Percentiles rank a stretch among this genome's conserved stretches.
Evolutionary conservation across 2,329 filamentous ascomycete species (phyloP).

Genomic region (Phialophora tarda): DNA sequence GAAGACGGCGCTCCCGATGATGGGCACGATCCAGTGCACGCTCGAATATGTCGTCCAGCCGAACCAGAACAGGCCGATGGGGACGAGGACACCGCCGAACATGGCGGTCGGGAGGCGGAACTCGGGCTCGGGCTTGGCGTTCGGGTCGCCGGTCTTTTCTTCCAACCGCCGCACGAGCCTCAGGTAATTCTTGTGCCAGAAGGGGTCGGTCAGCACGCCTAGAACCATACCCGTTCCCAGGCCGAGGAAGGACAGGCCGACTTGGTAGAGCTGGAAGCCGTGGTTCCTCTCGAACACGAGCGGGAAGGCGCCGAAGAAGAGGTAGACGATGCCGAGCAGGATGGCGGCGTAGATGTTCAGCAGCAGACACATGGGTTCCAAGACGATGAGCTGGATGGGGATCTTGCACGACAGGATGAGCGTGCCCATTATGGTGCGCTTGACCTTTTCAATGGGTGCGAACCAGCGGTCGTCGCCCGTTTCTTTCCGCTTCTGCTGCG

Average conservation of each 20-base stretch:
- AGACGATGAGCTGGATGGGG: constrained; percentile 77
- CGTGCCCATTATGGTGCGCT: constrained; percentile 69
- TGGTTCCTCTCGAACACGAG: constrained; percentile 70
- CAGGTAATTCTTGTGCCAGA: constrained; percentile 37
- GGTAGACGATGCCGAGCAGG: constrained; percentile 83
- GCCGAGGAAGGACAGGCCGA: constrained; percentile 52
- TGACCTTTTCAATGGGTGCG: constrained; percentile 75
- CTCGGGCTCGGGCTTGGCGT: constrained; percentile 57
- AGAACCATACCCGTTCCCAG: constrained; percentile 53
- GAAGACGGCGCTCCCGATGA: constrained; percentile 46
- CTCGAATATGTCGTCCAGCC: constrained; percentile 53
- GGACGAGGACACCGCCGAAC: constrained; percentile 58
- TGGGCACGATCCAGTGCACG: constrained; percentile 55
- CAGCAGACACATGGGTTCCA: constrained; percentile 84
- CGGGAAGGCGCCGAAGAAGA: constrained; percentile 89
- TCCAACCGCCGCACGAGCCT: constrained; percentile 43
- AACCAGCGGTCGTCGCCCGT: constrained; percentile 73
- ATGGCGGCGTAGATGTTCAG: constrained; percentile 84
- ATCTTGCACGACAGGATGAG: constrained; percentile 61
- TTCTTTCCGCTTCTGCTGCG: constrained; percentile 74
- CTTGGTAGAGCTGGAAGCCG: constrained; percentile 43
- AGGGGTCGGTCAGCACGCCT: constrained; percentile 50
- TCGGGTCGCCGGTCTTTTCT: constrained; percentile 42
- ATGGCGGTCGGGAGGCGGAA: constrained; percentile 58
- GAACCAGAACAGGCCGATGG: constrained; percentile 62